Evolutionary conservation across 164 flowering plant species (phyloP).

Genomic region (Pachysandra terminalis): DNA sequence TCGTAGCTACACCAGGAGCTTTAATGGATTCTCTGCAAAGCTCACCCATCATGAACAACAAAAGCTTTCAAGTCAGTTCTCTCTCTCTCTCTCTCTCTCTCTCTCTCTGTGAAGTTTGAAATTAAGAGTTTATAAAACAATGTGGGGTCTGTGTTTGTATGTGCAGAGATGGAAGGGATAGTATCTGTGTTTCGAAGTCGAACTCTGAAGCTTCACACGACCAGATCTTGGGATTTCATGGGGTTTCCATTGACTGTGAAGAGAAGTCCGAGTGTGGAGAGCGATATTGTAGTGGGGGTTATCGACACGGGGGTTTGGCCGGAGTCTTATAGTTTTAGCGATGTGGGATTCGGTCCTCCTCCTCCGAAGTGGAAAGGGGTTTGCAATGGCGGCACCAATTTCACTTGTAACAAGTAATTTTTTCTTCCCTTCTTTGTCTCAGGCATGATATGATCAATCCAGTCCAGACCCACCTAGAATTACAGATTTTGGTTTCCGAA

Average conservation of each 20-base stretch:
- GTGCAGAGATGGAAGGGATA: constrained; percentile 32
- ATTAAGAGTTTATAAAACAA: too few species aligned
- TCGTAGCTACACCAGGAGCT: constrained; percentile 48
- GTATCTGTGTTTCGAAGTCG: constrained; percentile 39
- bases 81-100: background rate
- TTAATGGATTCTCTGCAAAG: constrained; percentile 54
- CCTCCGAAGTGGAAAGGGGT: constrained; percentile 57
- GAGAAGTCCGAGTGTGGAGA: constrained; percentile 15
- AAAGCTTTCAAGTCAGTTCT: constrained; percentile 25
- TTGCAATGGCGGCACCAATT: constrained; percentile 33
- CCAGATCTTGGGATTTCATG: constrained; percentile 54
- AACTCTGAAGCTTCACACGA: constrained; percentile 33
- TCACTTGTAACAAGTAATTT: constrained; percentile 66
- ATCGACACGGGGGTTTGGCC: constrained; percentile 64
- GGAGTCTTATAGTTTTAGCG: constrained; percentile 52
- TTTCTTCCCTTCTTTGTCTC: background rate
- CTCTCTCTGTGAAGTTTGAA: too few species aligned
- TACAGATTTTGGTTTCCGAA: too few species aligned
- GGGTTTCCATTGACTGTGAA: constrained; percentile 25
- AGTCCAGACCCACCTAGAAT: too few species aligned
- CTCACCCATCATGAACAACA: constrained; percentile 39
- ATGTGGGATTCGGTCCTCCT: constrained; percentile 46
- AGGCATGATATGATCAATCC: too few species aligned
- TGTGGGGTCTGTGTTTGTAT: background rate
- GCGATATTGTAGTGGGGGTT: constrained; percentile 44